Evolutionary conservation across 768 basidiomycete species (phyloP), one percentile per base, ranked within the genome.

Genomic region (Amanita muscaria): DNA sequence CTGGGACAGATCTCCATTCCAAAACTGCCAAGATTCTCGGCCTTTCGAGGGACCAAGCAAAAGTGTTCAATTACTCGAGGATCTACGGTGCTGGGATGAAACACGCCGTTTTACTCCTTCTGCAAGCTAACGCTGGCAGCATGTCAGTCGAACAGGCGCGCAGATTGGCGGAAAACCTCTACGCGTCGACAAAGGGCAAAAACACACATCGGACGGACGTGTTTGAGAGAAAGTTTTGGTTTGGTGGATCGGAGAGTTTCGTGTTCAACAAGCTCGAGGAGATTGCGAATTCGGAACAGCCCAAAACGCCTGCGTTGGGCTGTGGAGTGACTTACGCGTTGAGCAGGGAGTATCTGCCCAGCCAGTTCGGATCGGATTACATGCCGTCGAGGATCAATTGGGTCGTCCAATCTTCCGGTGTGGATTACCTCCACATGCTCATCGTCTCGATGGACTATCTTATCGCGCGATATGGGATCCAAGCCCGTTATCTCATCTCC

Each of bases 41-140:
- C 14, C 93, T 93, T 51, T 88, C 90, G 31, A 78, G 94, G 24
- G 91, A 98, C 56, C 83, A 88, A 53, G 94, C 96, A 24, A 98
- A 99, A 61, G 89, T 93, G 27, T 99, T 99, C 77, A 99, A 99
- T 59, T 99, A 98, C 56, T 96, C 94, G 34, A 80, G 94, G 27
- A 96, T 99, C 53, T 98, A 98, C 55, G 93, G 94, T n/a, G 94
- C 94, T 1, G 96, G 93, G 5, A 88, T 91, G 80, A 83, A 83
- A 46, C 92, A 99, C 53, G 96, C 93, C 2, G 69, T 90, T 5
- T 76, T 91, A 8, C 74, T 98, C 1, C 72, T 99, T 3, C 67
- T 90, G 35, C 93, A 98, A 59, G 76, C 83, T 11, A 94, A 85
- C 53, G 70, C 89, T 1, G 73, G 67, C n/a, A n/a, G n/a, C 4